Base-by-base conservation (phyloP, 176 grass and related monocot species). In the Metroxylon sagu region DNA sequence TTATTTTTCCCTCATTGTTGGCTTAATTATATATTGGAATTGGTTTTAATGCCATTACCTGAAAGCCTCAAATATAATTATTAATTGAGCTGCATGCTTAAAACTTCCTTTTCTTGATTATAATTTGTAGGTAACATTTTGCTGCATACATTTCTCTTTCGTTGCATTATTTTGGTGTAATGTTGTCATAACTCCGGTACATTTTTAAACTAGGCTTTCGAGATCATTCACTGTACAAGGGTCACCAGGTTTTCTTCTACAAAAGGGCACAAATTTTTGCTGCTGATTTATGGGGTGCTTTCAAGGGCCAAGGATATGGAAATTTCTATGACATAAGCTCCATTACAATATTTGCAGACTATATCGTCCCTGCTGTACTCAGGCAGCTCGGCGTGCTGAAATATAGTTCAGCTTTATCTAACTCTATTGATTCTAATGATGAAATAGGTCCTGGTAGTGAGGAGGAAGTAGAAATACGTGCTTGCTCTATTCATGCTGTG, bases 211-310 rank as follows among this genome's bases (percentile, higher is more conserved):
- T 67, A 92, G 87, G 93, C 27, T 98, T 98, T 35, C 82, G 87
- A 16, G 93, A 98, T 57, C 93, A 98, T 72, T 78, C 93, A 15
- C 72, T 98, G 61, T 98, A 98, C 73, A 98, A 98, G 50, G 93
- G 84, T 19, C 81, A 72, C 56, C 93, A 89, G 72, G 62, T 98
- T 75, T 98, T 98, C 64, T 60, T 98, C 57, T 98, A 98, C 76
- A 98, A 98, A 81, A 85, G 93, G 60, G 93, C 88, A 53, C 93
- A 98, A 61, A 98, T 98, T 66, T 92, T 98, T 78, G 93, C 77
- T 56, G 88, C 84, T 65, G 87, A 92, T 85, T 68, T 92, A 39
- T 98, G 93, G 93, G 84, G 93, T 12, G 84, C 93, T 49, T 98
- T 98, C 48, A 98, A 92, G 80, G 84, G 81, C 52, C 18, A 81